Percentiles rank a stretch among this genome's conserved stretches.
Evolutionary conservation across 805 yeast genomes (phyloP).

Genomic region (Alloascoidea africana): DNA sequence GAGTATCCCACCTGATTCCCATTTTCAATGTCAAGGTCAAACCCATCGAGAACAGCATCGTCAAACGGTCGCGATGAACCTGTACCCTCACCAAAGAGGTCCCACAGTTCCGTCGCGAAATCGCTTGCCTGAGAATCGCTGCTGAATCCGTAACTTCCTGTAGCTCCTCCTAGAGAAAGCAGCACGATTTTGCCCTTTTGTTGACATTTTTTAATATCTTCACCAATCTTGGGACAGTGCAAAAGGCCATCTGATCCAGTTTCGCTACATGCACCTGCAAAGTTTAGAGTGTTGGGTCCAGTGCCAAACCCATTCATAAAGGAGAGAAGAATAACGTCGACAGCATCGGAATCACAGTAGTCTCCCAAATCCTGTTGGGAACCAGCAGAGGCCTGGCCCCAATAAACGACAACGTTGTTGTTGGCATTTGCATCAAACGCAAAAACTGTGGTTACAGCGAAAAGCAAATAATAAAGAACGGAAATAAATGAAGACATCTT

Average conservation of each 20-base stretch:
- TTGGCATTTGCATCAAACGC: slow-evolving; percentile 24
- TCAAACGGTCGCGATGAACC: slow-evolving; percentile 31
- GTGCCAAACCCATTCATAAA: slow-evolving; percentile 41
- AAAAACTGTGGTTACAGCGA: slow-evolving; percentile 3
- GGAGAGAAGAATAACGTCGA: slow-evolving; percentile 54
- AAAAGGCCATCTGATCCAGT: slow-evolving; percentile 20
- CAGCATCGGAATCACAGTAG: slow-evolving; percentile 55
- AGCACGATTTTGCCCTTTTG: slow-evolving; percentile 43
- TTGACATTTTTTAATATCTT: slow-evolving; percentile 53
- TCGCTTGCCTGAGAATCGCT: slow-evolving; percentile 30
- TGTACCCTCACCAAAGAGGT: slow-evolving; percentile 22
- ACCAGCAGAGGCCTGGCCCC: slow-evolving; percentile 75
- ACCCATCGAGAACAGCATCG: slow-evolving; percentile 51
- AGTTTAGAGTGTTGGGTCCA: too few species aligned
- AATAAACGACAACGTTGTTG: slow-evolving; percentile 56
- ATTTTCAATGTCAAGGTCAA: slow-evolving; percentile 46
- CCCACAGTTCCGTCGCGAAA: slow-evolving; percentile 27
- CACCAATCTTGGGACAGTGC: slow-evolving; percentile 32
- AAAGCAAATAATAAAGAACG: slow-evolving; percentile 4
- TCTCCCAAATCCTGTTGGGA: slow-evolving; percentile 27
- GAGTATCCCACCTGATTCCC: slow-evolving; percentile 38
- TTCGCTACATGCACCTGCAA: slow-evolving; percentile 36
- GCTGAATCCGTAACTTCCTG: slow-evolving; percentile 27
- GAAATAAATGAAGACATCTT: too few species aligned
- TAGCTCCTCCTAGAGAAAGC: slow-evolving; percentile 49